Evolutionary conservation across 495 filamentous ascomycete genomes (phyloP).

Genomic region (Poronia punctata): DNA sequence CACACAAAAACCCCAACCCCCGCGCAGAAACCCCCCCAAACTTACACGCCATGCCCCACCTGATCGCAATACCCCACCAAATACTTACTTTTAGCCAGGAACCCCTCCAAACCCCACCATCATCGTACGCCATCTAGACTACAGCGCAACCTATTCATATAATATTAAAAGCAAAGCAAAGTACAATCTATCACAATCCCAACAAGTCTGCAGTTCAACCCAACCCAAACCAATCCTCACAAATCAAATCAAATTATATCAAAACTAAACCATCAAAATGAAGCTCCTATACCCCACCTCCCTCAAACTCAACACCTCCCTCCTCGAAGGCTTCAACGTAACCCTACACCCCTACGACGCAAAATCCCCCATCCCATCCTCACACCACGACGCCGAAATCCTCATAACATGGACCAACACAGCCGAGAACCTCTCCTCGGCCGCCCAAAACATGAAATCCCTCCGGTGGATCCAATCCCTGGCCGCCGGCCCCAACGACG

Average conservation of each 20-base stretch:
- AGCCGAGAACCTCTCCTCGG: slow-evolving; percentile 44
- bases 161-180: too few species aligned
- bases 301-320: slow-evolving; percentile 40
- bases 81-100: too few species aligned
- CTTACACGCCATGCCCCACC: too few species aligned
- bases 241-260: too few species aligned
- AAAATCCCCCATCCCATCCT: slow-evolving; percentile 43
- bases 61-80: too few species aligned
- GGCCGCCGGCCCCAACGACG: slow-evolving; percentile 56
- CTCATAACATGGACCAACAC: slow-evolving; percentile 54
- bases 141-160: too few species aligned
- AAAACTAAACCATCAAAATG: slow-evolving; percentile 37
- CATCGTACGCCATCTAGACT: too few species aligned
- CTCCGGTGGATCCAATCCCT: slow-evolving; percentile 56
- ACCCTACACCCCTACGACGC: slow-evolving; percentile 50
- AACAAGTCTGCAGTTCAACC: not conserved
- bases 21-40: too few species aligned
- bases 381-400: slow-evolving; percentile 49
- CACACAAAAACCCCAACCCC: not conserved
- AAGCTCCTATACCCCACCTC: slow-evolving; percentile 59
- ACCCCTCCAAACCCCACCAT: too few species aligned
- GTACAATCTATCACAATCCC: too few species aligned
- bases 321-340: slow-evolving; percentile 46
- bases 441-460: slow-evolving; percentile 39
- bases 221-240: not conserved